phyloP scores from a whole-genome alignment of 2,329 filamentous ascomycete genomes.

The Helicocarpus griseus region DNA sequence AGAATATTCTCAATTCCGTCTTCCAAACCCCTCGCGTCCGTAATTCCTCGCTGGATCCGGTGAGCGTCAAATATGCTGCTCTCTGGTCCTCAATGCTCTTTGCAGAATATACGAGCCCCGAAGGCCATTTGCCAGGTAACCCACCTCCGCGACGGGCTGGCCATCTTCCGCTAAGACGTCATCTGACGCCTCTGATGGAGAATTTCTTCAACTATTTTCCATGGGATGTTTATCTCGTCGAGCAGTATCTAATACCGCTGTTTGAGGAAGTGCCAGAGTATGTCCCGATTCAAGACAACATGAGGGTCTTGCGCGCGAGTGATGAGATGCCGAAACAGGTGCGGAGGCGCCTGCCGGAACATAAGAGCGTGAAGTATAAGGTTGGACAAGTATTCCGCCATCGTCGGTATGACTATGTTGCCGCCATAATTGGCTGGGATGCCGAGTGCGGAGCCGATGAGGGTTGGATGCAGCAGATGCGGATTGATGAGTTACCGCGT shows the following conservation, averaged over 20 bases:
- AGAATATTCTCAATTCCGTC: constrained; percentile 70
- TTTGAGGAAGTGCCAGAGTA: constrained; percentile 45
- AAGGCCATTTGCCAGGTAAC: constrained; percentile 3
- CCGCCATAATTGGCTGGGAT: constrained; percentile 84
- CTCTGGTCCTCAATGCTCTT: constrained; percentile 61
- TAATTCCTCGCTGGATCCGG: constrained; percentile 41
- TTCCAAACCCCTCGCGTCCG: constrained; percentile 39
- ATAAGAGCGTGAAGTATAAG: constrained; percentile 49
- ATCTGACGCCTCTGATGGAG: constrained; percentile 55
- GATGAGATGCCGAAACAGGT: constrained; percentile 47
- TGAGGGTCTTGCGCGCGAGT: constrained; percentile 46
- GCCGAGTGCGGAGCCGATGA: constrained; percentile 48
- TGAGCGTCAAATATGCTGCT: constrained; percentile 59
- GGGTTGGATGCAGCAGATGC: constrained; percentile 55
- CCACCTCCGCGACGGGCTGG: constrained; percentile 25
- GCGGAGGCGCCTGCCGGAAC: constrained; percentile 25
- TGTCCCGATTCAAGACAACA: constrained; percentile 42
- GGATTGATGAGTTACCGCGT: constrained; percentile 49
- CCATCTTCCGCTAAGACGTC: constrained; percentile 48
- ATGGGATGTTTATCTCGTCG: constrained; percentile 62
- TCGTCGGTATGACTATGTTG: constrained; percentile 66
- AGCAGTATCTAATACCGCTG: constrained; percentile 57
- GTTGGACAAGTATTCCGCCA: constrained; percentile 81
- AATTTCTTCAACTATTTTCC: constrained; percentile 56
- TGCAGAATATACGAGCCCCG: constrained; percentile 20